phyloP scores from a whole-genome alignment of 805 yeast genomes.

The Yarrowia osloensis region DNA sequence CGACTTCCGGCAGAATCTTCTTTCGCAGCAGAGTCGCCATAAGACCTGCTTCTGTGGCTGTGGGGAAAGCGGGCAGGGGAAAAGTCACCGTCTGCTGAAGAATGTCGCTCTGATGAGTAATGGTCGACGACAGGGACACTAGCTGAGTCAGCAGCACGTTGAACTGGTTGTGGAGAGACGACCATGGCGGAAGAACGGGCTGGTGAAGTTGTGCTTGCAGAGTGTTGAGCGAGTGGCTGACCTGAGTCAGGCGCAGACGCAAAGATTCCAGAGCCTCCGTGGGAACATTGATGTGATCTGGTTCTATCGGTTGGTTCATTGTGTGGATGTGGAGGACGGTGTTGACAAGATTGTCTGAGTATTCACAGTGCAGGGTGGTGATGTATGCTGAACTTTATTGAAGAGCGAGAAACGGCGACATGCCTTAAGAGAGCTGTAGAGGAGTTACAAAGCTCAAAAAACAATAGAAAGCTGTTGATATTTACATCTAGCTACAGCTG shows the following conservation, averaged over 20 bases:
- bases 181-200: slow-evolving; percentile 55
- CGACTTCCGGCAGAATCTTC: slow-evolving; percentile 87
- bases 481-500: too few relatives aligned
- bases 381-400: not conserved
- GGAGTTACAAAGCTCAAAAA: too few relatives aligned
- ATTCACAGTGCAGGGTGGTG: too few relatives aligned
- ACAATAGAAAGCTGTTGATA: too few relatives aligned
- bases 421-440: not conserved
- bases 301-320: slow-evolving; percentile 24
- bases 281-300: slow-evolving; percentile 54
- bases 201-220: slow-evolving; percentile 56
- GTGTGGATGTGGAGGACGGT: not conserved
- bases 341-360: too few relatives aligned
- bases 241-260: slow-evolving; percentile 61
- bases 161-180: slow-evolving; percentile 78
- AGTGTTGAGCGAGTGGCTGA: slow-evolving; percentile 60
- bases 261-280: slow-evolving; percentile 63
- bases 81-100: slow-evolving; percentile 72
- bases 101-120: slow-evolving; percentile 60
- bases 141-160: slow-evolving; percentile 82
- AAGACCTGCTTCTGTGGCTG: slow-evolving; percentile 78
- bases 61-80: slow-evolving; percentile 83
- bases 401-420: too few relatives aligned
- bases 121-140: slow-evolving; percentile 68
- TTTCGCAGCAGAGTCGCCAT: slow-evolving; percentile 83